Percentiles rank a stretch among this genome's conserved stretches.
These are phyloP conservation scores for Calonectria pseudoreteaudii DNA, from an alignment of 2,329 filamentous ascomycete genomes.

Conservation along the genomic window DNA sequence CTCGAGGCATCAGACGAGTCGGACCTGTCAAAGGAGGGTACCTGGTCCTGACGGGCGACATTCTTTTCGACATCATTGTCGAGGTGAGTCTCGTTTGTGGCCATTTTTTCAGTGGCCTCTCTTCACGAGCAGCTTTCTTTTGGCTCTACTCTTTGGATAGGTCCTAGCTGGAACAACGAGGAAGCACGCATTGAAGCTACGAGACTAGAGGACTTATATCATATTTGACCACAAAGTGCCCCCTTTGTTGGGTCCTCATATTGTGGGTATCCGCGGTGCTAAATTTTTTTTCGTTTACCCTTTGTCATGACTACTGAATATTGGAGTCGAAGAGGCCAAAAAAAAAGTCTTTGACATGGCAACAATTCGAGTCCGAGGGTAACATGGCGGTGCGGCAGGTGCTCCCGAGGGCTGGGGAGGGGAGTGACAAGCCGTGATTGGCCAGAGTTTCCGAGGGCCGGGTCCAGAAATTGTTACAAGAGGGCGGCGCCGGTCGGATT, in stretches of 20 bases:
- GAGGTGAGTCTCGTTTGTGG: conserved; percentile 20
- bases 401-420: background rate
- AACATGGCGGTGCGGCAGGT: background rate
- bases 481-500: background rate
- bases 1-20: conserved; percentile 34
- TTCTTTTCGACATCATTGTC: conserved; percentile 21
- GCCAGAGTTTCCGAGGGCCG: conserved; percentile 20
- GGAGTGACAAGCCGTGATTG: conserved; percentile 23
- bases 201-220: background rate
- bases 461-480: background rate
- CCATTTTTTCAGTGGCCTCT: conserved; percentile 11
- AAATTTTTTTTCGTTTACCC: background rate
- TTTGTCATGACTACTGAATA: background rate
- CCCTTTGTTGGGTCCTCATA: background rate
- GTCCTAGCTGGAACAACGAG: background rate
- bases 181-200: background rate
- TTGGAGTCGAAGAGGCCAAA: background rate
- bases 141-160: background rate
- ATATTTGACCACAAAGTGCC: background rate
- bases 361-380: background rate
- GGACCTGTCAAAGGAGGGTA: conserved; percentile 23
- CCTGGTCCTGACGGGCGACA: background rate
- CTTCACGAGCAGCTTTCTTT: background rate
- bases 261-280: conserved; percentile 3
- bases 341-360: background rate